Evolutionary conservation across 352 stramenopile genomes (phyloP), one percentile per base, ranked within the genome.

Genomic region (Pythium aristosporum): DNA sequence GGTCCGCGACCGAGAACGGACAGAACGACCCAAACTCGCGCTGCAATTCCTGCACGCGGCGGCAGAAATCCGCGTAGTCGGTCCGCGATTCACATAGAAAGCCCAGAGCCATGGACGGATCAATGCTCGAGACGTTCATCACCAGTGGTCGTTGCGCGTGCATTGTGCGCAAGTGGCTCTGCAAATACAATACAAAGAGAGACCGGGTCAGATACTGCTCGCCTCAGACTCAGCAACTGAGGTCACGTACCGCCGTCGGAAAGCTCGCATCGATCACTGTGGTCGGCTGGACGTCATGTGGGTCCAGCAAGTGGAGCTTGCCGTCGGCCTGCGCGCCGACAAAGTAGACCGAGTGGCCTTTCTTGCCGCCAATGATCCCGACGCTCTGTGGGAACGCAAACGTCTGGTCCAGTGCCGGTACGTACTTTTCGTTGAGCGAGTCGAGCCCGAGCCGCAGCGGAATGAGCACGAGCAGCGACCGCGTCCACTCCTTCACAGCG

Each of bases 261-360:
- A 91, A 91, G 43, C 69, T 84, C 63, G 69, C 72, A 67, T 80
- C 96, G 63, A 87, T 73, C 76, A 83, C 86, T n/a, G 69, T 71
- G 6, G 75, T 77, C 13, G 72, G 75, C 34, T 90, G 79, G n/a
- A 89, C 81, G 34, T 87, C 76, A 56, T 97, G 91, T 36, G 90
- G 89, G 57, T 97, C 89, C 16, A 97, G 67, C 16, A 94, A 68
- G 57, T 91, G 84, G 46, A 97, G 64, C 28, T 86, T 82, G 60
- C 25, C 25, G 5, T 91, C 76, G 6, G 87, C 80, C 63, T 96
- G 85, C 7, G 90, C 81, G 32, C 92, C 94, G 39, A 98, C 97
- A 83, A 98, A 99, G 76, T 97, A 99, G 49, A 98, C 86, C 12
- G 96, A 98, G 74, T 98, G 92, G 9, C 92, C 80, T 39, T 96